Percentiles rank a stretch among this genome's conserved stretches.
Evolutionary conservation across 2,329 filamentous ascomycete genomes (phyloP).

Genomic region (Malbranchea cinnamomea): DNA sequence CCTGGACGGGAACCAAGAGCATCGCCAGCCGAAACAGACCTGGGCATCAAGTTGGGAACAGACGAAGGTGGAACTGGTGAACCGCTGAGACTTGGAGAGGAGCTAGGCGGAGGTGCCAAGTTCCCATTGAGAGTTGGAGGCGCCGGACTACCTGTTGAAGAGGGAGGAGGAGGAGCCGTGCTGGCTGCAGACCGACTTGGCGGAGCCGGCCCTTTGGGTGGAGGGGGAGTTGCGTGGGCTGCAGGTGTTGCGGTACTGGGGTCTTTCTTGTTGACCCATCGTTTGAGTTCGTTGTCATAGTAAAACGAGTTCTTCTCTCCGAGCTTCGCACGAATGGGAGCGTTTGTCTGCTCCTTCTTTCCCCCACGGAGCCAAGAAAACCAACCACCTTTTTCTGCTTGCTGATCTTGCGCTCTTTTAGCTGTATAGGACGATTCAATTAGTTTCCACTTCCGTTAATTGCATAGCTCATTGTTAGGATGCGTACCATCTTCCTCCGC

Average conservation of each 20-base stretch:
- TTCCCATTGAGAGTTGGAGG: slow-evolving; percentile 5
- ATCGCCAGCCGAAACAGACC: slow-evolving; percentile 24
- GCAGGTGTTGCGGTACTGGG: slow-evolving; percentile 45
- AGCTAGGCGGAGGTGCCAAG: slow-evolving; percentile 3
- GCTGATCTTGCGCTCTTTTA: slow-evolving; percentile 19
- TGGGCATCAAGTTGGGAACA: slow-evolving; percentile 20
- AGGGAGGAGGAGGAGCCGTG: slow-evolving; percentile 37
- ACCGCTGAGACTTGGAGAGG: slow-evolving; percentile 4
- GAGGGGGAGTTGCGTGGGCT: slow-evolving; percentile 57
- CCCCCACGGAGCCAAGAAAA: slow-evolving; percentile 73
- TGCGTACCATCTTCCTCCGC: slow-evolving; percentile 57
- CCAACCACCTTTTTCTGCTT: slow-evolving; percentile 45
- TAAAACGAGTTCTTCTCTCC: slow-evolving; percentile 88
- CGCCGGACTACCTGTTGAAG: no score
- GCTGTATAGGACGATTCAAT: slow-evolving; percentile 33
- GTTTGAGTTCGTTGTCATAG: slow-evolving; percentile 89
- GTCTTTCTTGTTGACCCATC: slow-evolving; percentile 95
- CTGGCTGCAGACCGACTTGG: slow-evolving; percentile 40
- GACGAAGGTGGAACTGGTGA: slow-evolving; percentile 12
- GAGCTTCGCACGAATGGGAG: slow-evolving; percentile 76
- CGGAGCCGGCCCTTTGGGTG: slow-evolving; percentile 46
- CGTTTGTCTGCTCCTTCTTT: slow-evolving; percentile 46
- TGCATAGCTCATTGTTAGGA: no score
- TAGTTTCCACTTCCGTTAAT: slow-evolving; percentile 1
- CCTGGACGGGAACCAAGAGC: slow-evolving; percentile 40